Base-by-base conservation (phyloP, 345 rosid species). In the Hypericum androsaemum region DNA sequence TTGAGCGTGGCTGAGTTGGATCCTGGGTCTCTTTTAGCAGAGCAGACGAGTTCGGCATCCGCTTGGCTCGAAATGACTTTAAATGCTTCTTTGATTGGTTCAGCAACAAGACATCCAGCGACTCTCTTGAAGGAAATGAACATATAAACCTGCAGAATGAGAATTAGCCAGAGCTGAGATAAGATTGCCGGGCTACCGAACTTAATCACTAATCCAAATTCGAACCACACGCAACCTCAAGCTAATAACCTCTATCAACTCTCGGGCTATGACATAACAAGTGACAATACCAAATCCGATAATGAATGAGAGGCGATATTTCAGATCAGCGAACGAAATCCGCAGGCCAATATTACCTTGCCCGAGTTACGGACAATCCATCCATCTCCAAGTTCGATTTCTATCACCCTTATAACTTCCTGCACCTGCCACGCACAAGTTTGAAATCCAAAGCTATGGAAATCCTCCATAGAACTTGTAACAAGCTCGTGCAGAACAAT, bases 21-120 rank as follows among this genome's bases (percentile, higher is more conserved):
- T 43, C 57, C 75, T 61, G 50, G 43, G 59, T 74, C 59, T 59
- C 74, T 80, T 17, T 15, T 16, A 15, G 7, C 12, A 12, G 57
- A 32, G 15, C 42, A 41, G 12, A 16, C 43, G 7, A 61, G 56
- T 62, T 45, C 57, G 58, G 43, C 57, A 9, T 64, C 70, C 38
- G 41, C 69, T 6, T 58, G 47, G 63, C 63, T 43, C 44, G 82
- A 55, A 47, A 85, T 17, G 37, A 85, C 54, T 70, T 60, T 76
- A 64, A 69, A 92, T 61, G 95, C 96, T 71, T 85, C 83, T 63
- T 71, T 78, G 44, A 85, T 85, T 57, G 89, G 83, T 66, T 92
- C 98, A 4, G 78, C 80, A 48, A 92, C 80, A 53, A 81, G 36
- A 71, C 96, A 85, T 10, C 95, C 95, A 0, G 74, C 68, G 41